These are phyloP conservation scores for Zostera marina DNA, from an alignment of 116 monocot genomes.

Conservation along the genomic window DNA sequence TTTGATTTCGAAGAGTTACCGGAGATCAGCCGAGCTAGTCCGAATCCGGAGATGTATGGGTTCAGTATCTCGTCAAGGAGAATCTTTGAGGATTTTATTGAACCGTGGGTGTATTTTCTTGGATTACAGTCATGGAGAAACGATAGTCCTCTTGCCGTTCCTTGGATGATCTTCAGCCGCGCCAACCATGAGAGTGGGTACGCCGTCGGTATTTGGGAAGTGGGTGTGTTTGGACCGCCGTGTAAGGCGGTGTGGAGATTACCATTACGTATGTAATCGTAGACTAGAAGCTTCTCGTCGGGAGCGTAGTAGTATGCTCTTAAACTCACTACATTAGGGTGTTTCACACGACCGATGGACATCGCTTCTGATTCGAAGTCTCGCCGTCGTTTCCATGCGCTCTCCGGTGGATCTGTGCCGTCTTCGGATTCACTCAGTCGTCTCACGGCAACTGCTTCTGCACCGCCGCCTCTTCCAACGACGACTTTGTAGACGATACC, in stretches of 20 bases:
- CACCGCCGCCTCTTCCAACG: conserved; percentile 26
- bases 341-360: conserved; percentile 49
- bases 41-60: conserved; percentile 70
- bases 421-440: conserved; percentile 65
- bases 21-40: conserved; percentile 41
- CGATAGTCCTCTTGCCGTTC: conserved; percentile 57
- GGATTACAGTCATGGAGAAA: conserved; percentile 74
- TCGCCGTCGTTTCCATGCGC: conserved; percentile 43
- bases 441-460: conserved; percentile 38
- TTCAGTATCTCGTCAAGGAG: conserved; percentile 63
- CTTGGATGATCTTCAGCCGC: conserved; percentile 56
- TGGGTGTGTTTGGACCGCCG: conserved; percentile 8
- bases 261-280: conserved; percentile 76
- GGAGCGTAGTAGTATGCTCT: conserved; percentile 88
- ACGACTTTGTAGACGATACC: conserved; percentile 86
- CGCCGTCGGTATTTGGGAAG: not conserved
- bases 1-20: conserved; percentile 15
- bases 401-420: conserved; percentile 15
- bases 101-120: conserved; percentile 65
- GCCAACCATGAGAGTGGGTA: conserved; percentile 36
- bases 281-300: conserved; percentile 85
- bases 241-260: conserved; percentile 51
- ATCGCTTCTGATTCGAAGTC: conserved; percentile 72
- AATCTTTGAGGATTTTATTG: conserved; percentile 69
- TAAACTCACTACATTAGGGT: conserved; percentile 60